Evolutionary conservation across 805 yeast species (phyloP).

Genomic region (Danielozyma ontarioensis): DNA sequence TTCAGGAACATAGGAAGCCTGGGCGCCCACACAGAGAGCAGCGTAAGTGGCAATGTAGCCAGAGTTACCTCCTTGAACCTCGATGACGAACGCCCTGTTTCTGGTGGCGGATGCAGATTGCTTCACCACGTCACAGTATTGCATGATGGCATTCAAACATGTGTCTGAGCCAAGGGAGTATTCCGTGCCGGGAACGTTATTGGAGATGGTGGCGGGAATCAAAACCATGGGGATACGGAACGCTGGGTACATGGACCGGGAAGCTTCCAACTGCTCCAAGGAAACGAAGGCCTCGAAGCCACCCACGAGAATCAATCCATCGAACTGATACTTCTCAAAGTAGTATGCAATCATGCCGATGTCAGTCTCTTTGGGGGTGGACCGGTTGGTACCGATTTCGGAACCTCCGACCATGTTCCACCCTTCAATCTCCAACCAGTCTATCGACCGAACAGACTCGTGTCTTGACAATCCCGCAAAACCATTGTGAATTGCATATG

Average conservation of each 20-base stretch:
- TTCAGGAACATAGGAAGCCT: constrained; percentile 75
- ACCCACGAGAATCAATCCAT: constrained; percentile 72
- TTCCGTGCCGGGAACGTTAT: constrained; percentile 79
- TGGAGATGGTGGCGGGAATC: constrained; percentile 75
- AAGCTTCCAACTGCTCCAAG: constrained; percentile 57
- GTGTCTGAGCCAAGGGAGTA: constrained; percentile 75
- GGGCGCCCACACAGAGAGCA: constrained; percentile 67
- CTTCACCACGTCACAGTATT: constrained; percentile 73
- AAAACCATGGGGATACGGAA: constrained; percentile 75
- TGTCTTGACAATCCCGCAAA: constrained; percentile 65
- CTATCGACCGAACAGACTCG: constrained; percentile 53
- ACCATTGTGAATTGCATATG: constrained; percentile 70
- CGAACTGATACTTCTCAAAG: constrained; percentile 61
- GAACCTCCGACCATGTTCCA: constrained; percentile 78
- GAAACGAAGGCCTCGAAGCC: constrained; percentile 81
- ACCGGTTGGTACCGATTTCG: constrained; percentile 76
- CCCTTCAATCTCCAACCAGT: constrained; percentile 66
- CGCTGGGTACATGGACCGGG: constrained; percentile 58
- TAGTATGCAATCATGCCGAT: constrained; percentile 68
- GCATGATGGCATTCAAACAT: constrained; percentile 63
- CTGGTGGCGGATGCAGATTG: constrained; percentile 77
- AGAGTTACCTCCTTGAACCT: constrained; percentile 81
- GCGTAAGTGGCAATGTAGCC: constrained; percentile 72
- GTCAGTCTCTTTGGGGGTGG: constrained; percentile 59
- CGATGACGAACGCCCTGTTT: constrained; percentile 75